Evolutionary conservation across 805 yeast genomes (phyloP).

Genomic region (Hanseniaspora vineae): DNA sequence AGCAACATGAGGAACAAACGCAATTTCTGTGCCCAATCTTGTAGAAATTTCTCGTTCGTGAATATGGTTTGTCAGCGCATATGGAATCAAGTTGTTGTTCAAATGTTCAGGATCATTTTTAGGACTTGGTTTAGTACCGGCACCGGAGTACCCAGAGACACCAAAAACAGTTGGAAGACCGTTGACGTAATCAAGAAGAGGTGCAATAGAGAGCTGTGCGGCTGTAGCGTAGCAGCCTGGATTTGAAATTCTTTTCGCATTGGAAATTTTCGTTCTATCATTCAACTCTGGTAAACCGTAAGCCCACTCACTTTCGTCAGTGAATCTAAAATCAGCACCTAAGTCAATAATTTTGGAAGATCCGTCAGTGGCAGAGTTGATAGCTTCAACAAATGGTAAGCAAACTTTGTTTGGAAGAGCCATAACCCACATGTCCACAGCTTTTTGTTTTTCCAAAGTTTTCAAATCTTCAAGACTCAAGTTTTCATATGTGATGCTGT

Average conservation of each 20-base stretch:
- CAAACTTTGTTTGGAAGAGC: conserved; percentile 98
- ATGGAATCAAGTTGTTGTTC: conserved; percentile 80
- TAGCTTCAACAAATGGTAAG: conserved; percentile 72
- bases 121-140: conserved; percentile 97
- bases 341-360: conserved; percentile 78
- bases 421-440: conserved; percentile 97
- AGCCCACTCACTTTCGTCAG: conserved; percentile 74
- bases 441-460: conserved; percentile 57
- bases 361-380: conserved; percentile 50
- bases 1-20: conserved; percentile 95
- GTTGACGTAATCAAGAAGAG: conserved; percentile 51
- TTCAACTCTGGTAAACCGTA: conserved; percentile 93
- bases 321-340: conserved; percentile 94
- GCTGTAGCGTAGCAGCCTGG: conserved; percentile 99
- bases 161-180: conserved; percentile 86
- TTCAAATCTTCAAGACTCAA: conserved; percentile 79
- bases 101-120: conserved; percentile 75
- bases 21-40: conserved; percentile 66
- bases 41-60: conserved; percentile 89
- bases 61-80: conserved; percentile 89
- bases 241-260: conserved; percentile 75
- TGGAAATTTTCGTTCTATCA: conserved; percentile 49
- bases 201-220: conserved; percentile 86
- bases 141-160: conserved; percentile 97
- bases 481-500: conserved; percentile 69